Conservation (phyloP, 495 filamentous ascomycete species). For the Talaromyces proteolyticus region DNA sequence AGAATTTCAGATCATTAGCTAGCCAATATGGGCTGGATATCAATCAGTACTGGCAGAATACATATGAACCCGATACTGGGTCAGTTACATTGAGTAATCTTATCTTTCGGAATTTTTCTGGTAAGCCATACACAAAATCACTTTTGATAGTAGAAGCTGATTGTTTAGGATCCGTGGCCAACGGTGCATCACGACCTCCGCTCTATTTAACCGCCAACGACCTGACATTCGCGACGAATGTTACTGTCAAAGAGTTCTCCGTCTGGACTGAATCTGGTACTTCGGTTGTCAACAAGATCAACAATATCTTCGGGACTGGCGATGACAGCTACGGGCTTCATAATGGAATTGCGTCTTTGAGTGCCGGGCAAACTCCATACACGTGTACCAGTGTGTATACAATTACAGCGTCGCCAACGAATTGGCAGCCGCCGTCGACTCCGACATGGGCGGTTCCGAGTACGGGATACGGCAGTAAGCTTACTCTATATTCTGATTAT, state of each 20-base stretch:
- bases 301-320: conserved; percentile 37
- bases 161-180: conserved; percentile 32
- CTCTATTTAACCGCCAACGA: conserved; percentile 37
- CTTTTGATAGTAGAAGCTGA: conserved; percentile 8
- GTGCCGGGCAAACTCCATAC: conserved; percentile 8
- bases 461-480: conserved; percentile 23
- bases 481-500: not conserved
- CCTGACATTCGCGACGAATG: conserved; percentile 23
- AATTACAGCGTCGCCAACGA: conserved; percentile 20
- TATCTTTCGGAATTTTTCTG: conserved; percentile 34
- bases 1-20: conserved; percentile 44
- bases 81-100: conserved; percentile 39
- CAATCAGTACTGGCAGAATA: conserved; percentile 46
- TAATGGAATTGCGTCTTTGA: conserved; percentile 16
- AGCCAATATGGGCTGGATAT: conserved; percentile 40
- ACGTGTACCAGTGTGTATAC: conserved; percentile 21
- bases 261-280: conserved; percentile 47
- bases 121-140: conserved; percentile 8
- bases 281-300: conserved; percentile 33
- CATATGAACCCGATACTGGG: conserved; percentile 24
- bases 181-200: conserved; percentile 39
- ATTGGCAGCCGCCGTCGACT: conserved; percentile 14
- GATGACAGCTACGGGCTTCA: conserved; percentile 22
- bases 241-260: conserved; percentile 38
- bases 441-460: conserved; percentile 22